A percentile compares a stretch with the other conserved stretches of the same genome.
phyloP scores from a whole-genome alignment of 306 rosid species.

The Luffa acutangula region DNA sequence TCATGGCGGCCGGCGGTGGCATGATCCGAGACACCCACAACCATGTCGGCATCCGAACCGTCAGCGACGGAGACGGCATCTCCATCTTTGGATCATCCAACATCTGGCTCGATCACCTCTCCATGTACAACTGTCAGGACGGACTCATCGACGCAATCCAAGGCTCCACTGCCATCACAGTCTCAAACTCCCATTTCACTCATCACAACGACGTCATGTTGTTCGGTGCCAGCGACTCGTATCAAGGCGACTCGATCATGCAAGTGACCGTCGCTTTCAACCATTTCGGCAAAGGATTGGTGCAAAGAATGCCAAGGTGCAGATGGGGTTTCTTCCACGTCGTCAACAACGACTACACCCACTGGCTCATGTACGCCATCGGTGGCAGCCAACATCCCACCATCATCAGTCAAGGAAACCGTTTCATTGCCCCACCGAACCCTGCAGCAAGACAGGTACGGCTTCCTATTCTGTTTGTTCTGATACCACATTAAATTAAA shows the following conservation, averaged over 20 bases:
- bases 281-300: constrained; percentile 57
- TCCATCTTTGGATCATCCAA: constrained; percentile 51
- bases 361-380: constrained; percentile 82
- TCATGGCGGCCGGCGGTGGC: constrained; percentile 25
- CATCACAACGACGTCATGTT: constrained; percentile 63
- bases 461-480: too few species aligned
- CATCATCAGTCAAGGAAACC: constrained; percentile 73
- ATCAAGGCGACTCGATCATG: constrained; percentile 30
- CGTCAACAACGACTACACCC: constrained; percentile 73
- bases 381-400: constrained; percentile 74
- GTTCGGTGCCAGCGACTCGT: constrained; percentile 42
- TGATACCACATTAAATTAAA: too few species aligned
- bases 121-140: constrained; percentile 45
- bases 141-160: constrained; percentile 63
- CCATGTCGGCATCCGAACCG: constrained; percentile 39
- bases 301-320: constrained; percentile 66
- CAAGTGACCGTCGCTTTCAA: constrained; percentile 60
- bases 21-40: constrained; percentile 42
- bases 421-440: constrained; percentile 60
- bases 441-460: constrained; percentile 18
- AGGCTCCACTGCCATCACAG: constrained; percentile 68
- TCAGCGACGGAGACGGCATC: constrained; percentile 71
- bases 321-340: constrained; percentile 65
- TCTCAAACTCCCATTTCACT: constrained; percentile 69
- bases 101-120: constrained; percentile 78